A percentile compares a stretch with the other conserved stretches of the same genome.
phyloP scores from a whole-genome alignment of 2,329 filamentous ascomycete genomes.

The Sporothrix pallida region DNA sequence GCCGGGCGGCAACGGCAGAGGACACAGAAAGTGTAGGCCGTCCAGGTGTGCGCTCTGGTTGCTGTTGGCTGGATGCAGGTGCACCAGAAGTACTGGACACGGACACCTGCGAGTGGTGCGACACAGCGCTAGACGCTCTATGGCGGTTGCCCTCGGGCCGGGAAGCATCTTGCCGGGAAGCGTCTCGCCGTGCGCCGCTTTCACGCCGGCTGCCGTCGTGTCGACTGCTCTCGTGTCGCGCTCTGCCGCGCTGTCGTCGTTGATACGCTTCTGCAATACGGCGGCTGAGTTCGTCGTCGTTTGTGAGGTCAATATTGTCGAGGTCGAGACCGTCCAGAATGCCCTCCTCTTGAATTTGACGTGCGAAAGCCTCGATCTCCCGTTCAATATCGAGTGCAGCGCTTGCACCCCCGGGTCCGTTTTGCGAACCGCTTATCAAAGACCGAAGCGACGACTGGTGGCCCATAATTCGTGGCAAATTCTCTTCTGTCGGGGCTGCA shows the following conservation, averaged over 20 bases:
- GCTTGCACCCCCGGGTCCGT: background rate
- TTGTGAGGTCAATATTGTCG: conserved; percentile 80
- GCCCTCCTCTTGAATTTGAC: conserved; percentile 69
- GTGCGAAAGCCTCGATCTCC: conserved; percentile 87
- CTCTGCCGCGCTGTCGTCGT: conserved; percentile 70
- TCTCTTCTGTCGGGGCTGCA: conserved; percentile 45
- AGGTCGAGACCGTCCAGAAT: conserved; percentile 86
- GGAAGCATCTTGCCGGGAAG: conserved; percentile 44
- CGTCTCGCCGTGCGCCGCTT: conserved; percentile 43
- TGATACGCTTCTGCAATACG: conserved; percentile 89
- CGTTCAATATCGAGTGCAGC: conserved; percentile 72
- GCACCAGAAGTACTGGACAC: conserved; percentile 3
- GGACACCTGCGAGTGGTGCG: conserved; percentile 27
- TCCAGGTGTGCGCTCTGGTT: conserved; percentile 10
- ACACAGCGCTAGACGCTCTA: conserved; percentile 29
- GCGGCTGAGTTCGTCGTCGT: conserved; percentile 89
- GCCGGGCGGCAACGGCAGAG: conserved; percentile 27
- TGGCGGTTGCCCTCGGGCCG: background rate
- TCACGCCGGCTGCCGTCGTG: conserved; percentile 50
- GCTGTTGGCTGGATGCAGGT: background rate
- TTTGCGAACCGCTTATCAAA: conserved; percentile 68
- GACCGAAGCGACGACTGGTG: conserved; percentile 90
- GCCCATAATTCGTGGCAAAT: conserved; percentile 53
- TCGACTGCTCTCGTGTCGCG: conserved; percentile 52
- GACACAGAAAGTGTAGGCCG: conserved; percentile 24